Percentiles rank a stretch among this genome's conserved stretches.
Evolutionary conservation across 371 early-diverging fungal species (phyloP).

Genomic region (Lichtheimia hyalospora): DNA sequence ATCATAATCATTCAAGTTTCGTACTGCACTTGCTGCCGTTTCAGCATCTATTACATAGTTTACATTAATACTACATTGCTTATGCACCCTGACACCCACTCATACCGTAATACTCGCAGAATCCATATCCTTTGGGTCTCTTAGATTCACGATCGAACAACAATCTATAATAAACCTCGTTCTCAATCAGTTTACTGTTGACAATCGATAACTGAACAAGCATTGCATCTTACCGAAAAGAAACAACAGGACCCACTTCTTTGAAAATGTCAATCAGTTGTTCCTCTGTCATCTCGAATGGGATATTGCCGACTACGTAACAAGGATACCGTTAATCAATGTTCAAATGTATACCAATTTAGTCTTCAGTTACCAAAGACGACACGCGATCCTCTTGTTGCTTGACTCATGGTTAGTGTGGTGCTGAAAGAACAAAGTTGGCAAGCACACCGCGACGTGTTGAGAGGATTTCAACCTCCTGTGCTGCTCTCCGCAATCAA

Average conservation of each 20-base stretch:
- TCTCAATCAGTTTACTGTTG: neutral
- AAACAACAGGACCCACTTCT: constrained; percentile 84
- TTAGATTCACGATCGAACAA: constrained; percentile 88
- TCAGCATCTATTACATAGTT: constrained; percentile 70
- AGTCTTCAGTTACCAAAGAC: constrained; percentile 48
- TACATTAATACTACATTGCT: too few relatives aligned
- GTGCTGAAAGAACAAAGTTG: neutral
- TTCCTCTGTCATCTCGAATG: constrained; percentile 89
- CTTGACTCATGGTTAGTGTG: constrained; percentile 20
- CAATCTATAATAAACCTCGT: constrained; percentile 43
- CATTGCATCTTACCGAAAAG: constrained; percentile 57
- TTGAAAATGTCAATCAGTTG: constrained; percentile 87
- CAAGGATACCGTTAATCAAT: neutral
- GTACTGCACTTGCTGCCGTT: constrained; percentile 80
- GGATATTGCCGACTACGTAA: constrained; percentile 75
- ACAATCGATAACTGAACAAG: neutral
- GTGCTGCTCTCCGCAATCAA: too few relatives aligned
- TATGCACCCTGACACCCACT: too few relatives aligned
- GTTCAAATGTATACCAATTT: neutral
- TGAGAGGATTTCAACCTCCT: too few relatives aligned
- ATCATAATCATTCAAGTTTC: constrained; percentile 83
- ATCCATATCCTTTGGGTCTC: constrained; percentile 89
- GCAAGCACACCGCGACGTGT: too few relatives aligned
- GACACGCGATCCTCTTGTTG: constrained; percentile 53
- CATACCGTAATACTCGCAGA: constrained; percentile 80